Conservation (phyloP, 768 basidiomycete genomes). For the Pisolithus sp. region DNA sequence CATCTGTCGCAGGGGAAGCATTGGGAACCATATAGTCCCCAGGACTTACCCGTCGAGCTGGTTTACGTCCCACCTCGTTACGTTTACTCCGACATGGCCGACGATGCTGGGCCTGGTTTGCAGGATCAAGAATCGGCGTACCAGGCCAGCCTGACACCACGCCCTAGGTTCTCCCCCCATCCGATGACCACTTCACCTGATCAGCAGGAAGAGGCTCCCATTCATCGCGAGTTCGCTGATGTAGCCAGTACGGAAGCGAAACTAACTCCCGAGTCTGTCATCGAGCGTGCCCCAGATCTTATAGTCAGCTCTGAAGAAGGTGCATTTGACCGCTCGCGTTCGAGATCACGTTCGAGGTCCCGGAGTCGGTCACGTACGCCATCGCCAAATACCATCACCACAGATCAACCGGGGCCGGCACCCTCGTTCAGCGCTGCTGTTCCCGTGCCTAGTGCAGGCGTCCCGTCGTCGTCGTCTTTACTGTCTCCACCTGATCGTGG, state of each 20-base stretch:
- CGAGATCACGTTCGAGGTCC: constrained; percentile 26
- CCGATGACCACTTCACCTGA: constrained; percentile 7
- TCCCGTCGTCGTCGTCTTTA: constrained; percentile 16
- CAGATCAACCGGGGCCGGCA: constrained; percentile 8
- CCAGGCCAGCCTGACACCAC: constrained; percentile 9
- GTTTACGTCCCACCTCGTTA: constrained; percentile 61
- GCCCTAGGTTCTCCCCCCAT: constrained; percentile 10
- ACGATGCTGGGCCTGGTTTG: constrained; percentile 14
- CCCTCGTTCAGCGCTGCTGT: constrained; percentile 6
- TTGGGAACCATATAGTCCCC: constrained; percentile 19
- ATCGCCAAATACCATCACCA: constrained; percentile 28
- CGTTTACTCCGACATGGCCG: constrained; percentile 11
- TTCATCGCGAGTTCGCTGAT: constrained; percentile 2
- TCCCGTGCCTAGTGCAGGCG: constrained; percentile 8
- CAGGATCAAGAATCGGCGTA: constrained; percentile 17
- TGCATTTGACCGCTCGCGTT: constrained; percentile 26
- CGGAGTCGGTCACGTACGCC: constrained; percentile 40
- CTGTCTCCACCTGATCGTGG: constrained; percentile 21
- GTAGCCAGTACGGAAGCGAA: constrained; percentile 10
- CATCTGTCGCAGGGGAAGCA: constrained; percentile 6
- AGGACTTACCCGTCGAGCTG: constrained; percentile 55
- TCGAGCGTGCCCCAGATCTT: constrained; percentile 23
- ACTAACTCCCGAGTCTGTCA: constrained; percentile 13
- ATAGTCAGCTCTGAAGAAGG: constrained; percentile 33
- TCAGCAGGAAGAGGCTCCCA: neutral